Percentiles rank a stretch among this genome's conserved stretches.
Conservation (phyloP, 2,329 filamentous ascomycete genomes). For the Dothiorella sarmentorum region DNA sequence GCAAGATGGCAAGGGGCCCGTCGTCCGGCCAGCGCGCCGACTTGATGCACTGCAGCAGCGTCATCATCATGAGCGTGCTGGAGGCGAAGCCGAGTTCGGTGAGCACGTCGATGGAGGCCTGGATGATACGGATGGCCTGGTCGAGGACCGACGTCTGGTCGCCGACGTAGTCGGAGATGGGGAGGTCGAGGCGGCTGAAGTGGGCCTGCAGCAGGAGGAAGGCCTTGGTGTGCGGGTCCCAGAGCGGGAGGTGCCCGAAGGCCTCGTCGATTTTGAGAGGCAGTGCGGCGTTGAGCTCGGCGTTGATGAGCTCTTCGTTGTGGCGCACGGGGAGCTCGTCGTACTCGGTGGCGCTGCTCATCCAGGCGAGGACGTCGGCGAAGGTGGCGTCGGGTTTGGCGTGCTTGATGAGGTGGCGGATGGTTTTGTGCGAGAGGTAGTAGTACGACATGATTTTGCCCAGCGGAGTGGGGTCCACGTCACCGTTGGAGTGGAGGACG, state of each 20-base stretch:
- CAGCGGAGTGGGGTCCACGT: constrained; percentile 83
- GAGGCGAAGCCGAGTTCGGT: constrained; percentile 82
- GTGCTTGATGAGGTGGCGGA: constrained; percentile 75
- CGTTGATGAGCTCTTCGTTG: constrained; percentile 97
- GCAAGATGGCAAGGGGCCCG: constrained; percentile 72
- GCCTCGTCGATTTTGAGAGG: constrained; percentile 55
- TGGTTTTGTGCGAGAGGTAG: constrained; percentile 89
- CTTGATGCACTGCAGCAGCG: constrained; percentile 86
- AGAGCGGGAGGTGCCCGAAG: constrained; percentile 73
- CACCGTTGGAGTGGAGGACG: constrained; percentile 76
- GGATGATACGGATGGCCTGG: constrained; percentile 93
- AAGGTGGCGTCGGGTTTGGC: constrained; percentile 75
- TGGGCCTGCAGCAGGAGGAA: constrained; percentile 93
- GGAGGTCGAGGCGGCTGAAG: constrained; percentile 87
- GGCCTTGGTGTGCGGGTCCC: constrained; percentile 97
- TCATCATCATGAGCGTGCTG: constrained; percentile 77
- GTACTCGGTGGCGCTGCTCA: constrained; percentile 90
- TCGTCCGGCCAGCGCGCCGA: constrained; percentile 87
- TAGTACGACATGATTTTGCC: constrained; percentile 99
- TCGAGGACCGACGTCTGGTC: constrained; percentile 87
- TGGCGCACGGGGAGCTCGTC: constrained; percentile 96
- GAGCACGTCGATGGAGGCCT: constrained; percentile 90
- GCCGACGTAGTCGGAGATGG: constrained; percentile 95
- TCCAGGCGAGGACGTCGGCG: constrained; percentile 81
- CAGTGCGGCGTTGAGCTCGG: constrained; percentile 77